phyloP scores from a whole-genome alignment of 1,139 yeast species.

The Hyphopichia khmerensis region DNA sequence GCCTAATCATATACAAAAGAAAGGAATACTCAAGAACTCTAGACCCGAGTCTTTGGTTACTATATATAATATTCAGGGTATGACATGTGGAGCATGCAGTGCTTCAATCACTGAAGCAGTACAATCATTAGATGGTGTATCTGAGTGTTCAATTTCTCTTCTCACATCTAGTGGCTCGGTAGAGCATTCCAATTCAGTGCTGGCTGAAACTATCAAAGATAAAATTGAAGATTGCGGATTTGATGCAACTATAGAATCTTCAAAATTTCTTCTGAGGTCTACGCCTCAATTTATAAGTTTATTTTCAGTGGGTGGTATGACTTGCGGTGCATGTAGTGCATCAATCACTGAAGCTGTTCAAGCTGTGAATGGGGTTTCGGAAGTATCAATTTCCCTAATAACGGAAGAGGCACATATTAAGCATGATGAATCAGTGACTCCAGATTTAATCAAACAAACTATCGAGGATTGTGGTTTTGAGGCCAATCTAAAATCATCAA shows the following conservation, averaged over 20 bases:
- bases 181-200: not conserved
- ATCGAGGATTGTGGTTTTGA: conserved; percentile 45
- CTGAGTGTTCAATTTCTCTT: conserved; percentile 29
- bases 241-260: conserved; percentile 44
- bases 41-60: conserved; percentile 1
- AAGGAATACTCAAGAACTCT: not conserved
- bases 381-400: conserved; percentile 63
- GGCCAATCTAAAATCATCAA: conserved; percentile 1
- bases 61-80: conserved; percentile 16
- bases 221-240: conserved; percentile 77
- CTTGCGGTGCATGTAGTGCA: conserved; percentile 79
- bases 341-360: conserved; percentile 59
- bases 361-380: conserved; percentile 43
- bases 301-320: conserved; percentile 68
- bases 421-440: conserved; percentile 35
- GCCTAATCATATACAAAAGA: not conserved
- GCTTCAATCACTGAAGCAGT: conserved; percentile 35
- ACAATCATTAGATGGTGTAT: conserved; percentile 22
- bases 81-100: conserved; percentile 45
- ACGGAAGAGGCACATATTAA: conserved; percentile 69
- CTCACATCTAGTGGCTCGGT: conserved; percentile 18
- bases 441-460: conserved; percentile 23
- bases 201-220: conserved; percentile 27
- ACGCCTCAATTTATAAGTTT: not conserved
- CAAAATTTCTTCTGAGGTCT: conserved; percentile 7